Percentiles rank a stretch among this genome's conserved stretches.
Evolutionary conservation across 2,329 filamentous ascomycete species (phyloP).

Genomic region (Amesomyces nigricolor): DNA sequence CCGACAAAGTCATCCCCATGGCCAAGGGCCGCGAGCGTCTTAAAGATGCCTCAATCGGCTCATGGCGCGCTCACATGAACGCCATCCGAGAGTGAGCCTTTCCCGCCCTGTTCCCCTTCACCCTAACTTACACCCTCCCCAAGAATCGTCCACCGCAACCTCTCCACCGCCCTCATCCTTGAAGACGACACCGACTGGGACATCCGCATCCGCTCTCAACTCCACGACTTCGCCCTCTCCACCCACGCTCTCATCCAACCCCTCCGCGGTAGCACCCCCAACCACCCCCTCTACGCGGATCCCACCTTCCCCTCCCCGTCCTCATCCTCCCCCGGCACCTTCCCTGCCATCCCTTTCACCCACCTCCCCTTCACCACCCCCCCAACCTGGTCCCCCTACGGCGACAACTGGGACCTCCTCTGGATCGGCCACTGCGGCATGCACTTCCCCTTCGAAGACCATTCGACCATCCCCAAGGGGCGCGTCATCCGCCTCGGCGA

Average conservation of each 20-base stretch:
- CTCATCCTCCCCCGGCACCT: background rate
- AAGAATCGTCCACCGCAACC: background rate
- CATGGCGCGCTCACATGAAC: background rate
- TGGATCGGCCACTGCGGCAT: conserved; percentile 44
- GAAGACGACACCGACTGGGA: conserved; percentile 3
- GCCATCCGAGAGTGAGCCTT: background rate
- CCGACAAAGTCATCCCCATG: conserved; percentile 33
- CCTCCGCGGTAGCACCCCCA: background rate
- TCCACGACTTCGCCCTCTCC: background rate
- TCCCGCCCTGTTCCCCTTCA: background rate
- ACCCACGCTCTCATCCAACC: conserved; percentile 21
- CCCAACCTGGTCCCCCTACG: conserved; percentile 38
- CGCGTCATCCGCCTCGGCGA: conserved; percentile 32
- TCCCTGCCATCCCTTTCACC: conserved; percentile 21
- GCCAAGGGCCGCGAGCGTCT: conserved; percentile 27
- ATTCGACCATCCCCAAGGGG: conserved; percentile 25
- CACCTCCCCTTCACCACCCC: conserved; percentile 19
- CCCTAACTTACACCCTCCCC: background rate
- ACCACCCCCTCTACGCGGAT: conserved; percentile 20
- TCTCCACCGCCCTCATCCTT: background rate
- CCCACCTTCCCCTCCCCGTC: conserved; percentile 26
- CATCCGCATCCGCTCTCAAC: background rate
- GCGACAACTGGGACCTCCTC: conserved; percentile 46
- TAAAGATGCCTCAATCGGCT: conserved; percentile 9
- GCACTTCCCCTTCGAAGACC: conserved; percentile 26